A percentile compares a stretch with the other conserved stretches of the same genome.
These are phyloP conservation scores for Cladosporium phlei DNA, from an alignment of 2,329 filamentous ascomycete species.

Conservation along the genomic window DNA sequence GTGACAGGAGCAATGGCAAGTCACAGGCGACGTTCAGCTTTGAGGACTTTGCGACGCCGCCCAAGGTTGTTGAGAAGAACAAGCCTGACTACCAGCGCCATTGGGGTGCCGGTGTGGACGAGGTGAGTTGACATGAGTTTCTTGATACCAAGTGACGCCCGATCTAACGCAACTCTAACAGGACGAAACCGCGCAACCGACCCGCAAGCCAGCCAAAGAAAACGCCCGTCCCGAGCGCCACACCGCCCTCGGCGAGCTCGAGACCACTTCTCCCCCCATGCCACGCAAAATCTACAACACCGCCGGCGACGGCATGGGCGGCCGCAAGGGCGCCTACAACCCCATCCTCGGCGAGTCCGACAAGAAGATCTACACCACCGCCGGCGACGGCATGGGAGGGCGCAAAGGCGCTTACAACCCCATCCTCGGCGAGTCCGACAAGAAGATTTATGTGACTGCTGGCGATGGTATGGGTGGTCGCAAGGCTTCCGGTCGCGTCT, in stretches of 20 bases:
- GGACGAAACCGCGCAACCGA: constrained; percentile 53
- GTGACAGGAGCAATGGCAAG: constrained; percentile 41
- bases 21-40: constrained; percentile 76
- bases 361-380: constrained; percentile 35
- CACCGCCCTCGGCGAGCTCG: neutral
- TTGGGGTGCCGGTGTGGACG: constrained; percentile 69
- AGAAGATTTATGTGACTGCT: constrained; percentile 36
- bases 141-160: too few species aligned
- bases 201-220: constrained; percentile 49
- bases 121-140: constrained; percentile 38
- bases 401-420: constrained; percentile 47
- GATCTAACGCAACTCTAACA: too few species aligned
- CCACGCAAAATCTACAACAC: constrained; percentile 30
- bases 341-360: constrained; percentile 5
- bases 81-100: constrained; percentile 68
- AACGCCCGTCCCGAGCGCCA: constrained; percentile 4
- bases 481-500: constrained; percentile 51
- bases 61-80: constrained; percentile 63
- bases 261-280: constrained; percentile 45
- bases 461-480: constrained; percentile 59
- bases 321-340: constrained; percentile 37
- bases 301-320: constrained; percentile 57
- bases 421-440: constrained; percentile 15
- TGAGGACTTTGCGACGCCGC: constrained; percentile 78
- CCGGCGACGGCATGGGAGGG: constrained; percentile 58